Percentiles rank a stretch among this genome's conserved stretches.
These are phyloP conservation scores for Tulasnella sp. DNA, from an alignment of 768 basidiomycete genomes.

Conservation along the genomic window DNA sequence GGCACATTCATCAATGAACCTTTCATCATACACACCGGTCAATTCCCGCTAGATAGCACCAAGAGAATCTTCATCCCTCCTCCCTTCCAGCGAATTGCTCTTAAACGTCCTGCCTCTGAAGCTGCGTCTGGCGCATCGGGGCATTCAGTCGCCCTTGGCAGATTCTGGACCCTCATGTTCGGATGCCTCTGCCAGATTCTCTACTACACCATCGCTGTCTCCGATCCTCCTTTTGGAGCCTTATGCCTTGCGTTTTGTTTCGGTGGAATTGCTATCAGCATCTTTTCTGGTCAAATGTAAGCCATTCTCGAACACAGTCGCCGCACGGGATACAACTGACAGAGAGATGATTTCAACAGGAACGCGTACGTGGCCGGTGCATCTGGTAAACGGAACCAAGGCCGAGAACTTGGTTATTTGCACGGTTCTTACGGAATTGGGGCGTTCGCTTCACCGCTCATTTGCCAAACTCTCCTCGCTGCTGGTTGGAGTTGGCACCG, in stretches of 20 bases:
- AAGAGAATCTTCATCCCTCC: constrained; percentile 21
- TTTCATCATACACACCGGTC: constrained; percentile 33
- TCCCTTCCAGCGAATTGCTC: not conserved
- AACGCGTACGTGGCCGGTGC: constrained; percentile 34
- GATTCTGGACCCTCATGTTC: not conserved
- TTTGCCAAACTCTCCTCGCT: constrained; percentile 41
- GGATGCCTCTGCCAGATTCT: not conserved
- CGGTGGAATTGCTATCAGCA: constrained; percentile 38
- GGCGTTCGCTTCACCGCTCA: constrained; percentile 39
- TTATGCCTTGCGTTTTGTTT: constrained; percentile 32
- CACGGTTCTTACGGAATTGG: constrained; percentile 31
- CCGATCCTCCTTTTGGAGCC: constrained; percentile 23
- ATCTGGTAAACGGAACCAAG: constrained; percentile 28
- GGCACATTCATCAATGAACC: constrained; percentile 40
- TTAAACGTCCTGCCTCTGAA: constrained; percentile 16
- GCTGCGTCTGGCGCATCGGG: not conserved
- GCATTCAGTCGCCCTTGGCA: constrained; percentile 2
- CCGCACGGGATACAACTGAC: not conserved
- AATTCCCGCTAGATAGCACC: constrained; percentile 21
- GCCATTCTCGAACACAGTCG: not conserved
- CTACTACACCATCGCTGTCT: constrained; percentile 1
- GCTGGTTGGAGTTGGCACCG: constrained; percentile 40
- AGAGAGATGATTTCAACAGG: not conserved
- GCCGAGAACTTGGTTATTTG: constrained; percentile 32
- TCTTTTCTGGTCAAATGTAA: constrained; percentile 35